Evolutionary conservation across 352 stramenopile genomes (phyloP), one percentile per base, ranked within the genome.

Genomic region (Phytophthora cryptogea): DNA sequence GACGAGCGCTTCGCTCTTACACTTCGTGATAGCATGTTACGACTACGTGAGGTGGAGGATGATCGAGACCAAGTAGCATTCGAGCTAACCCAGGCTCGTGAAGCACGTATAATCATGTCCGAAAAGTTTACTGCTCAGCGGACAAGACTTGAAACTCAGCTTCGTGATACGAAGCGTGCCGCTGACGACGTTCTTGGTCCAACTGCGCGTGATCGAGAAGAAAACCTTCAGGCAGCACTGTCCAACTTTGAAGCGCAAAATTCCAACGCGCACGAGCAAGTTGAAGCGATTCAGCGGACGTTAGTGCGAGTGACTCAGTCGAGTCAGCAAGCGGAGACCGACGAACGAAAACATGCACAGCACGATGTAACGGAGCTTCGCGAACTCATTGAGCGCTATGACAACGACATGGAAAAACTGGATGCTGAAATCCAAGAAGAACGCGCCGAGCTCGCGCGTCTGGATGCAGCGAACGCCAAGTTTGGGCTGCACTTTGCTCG

Each of bases 11-110:
- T 63, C 11, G 58, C 59, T 0, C 39, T 54, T 8, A 63, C 44
- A 30, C 53, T 89, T 17, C 64, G 74, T 11, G 80, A 89, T 27
- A 77, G 74, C n/a, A 58, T 72, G 20, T 37, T 85, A 47, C 78
- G 78, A 5, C 69, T 92, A 35, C 74, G 76, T 13, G 83, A 92
- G 32, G 57, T 65, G 5, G 75, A 89, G 41, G 77, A 90, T 60
- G 80, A 92, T 49, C 62, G 75, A 8, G 72, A 74, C 39, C 83
- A 90, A 57, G 63, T 89, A 9, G 54, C 54, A 16, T 88, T 89
- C 35, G 83, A 92, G 49, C 75, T 92, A 4, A 17, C 55, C 8
- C 56, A 70, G 14, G 68, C 74, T 45, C 72, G 66, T 0, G 73
- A 84, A 17, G 52, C 66, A 8, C 75, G 69, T 2, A 45, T 56